A percentile compares a stretch with the other conserved stretches of the same genome.
Evolutionary conservation across 768 basidiomycete species (phyloP).

Genomic region (Russula griseocarnosa): DNA sequence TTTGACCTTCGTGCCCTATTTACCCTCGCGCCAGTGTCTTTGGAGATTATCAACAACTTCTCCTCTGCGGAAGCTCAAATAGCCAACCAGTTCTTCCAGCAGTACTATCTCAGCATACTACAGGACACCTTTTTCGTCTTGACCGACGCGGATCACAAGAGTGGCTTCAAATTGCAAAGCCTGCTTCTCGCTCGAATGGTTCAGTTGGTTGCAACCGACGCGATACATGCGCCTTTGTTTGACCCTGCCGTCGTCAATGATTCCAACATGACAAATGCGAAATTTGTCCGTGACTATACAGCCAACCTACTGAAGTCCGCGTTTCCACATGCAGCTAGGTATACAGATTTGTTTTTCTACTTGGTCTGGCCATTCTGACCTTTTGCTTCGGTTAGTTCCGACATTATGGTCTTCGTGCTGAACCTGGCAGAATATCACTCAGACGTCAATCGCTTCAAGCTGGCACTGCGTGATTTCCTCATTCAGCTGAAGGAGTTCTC

Average conservation of each 20-base stretch:
- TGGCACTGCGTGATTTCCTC: conserved; percentile 93
- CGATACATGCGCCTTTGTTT: conserved; percentile 78
- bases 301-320: conserved; percentile 81
- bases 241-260: conserved; percentile 71
- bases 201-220: conserved; percentile 80
- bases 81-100: conserved; percentile 91
- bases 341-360: conserved; percentile 33
- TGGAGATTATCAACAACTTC: conserved; percentile 96
- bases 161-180: conserved; percentile 94
- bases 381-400: conserved; percentile 44
- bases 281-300: conserved; percentile 82
- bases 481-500: conserved; percentile 98
- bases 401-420: conserved; percentile 66
- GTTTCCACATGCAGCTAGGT: conserved; percentile 91
- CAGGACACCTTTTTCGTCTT: conserved; percentile 97
- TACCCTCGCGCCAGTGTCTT: conserved; percentile 55
- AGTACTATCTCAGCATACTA: conserved; percentile 88
- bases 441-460: conserved; percentile 88
- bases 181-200: conserved; percentile 90
- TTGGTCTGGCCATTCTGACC: neutral
- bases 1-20: conserved; percentile 10
- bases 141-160: conserved; percentile 98
- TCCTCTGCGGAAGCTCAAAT: conserved; percentile 73
- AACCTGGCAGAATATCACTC: conserved; percentile 67
- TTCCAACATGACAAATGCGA: conserved; percentile 67